Conservation (phyloP, 2,329 filamentous ascomycete species). For the Hyphodiscus sp. region DNA sequence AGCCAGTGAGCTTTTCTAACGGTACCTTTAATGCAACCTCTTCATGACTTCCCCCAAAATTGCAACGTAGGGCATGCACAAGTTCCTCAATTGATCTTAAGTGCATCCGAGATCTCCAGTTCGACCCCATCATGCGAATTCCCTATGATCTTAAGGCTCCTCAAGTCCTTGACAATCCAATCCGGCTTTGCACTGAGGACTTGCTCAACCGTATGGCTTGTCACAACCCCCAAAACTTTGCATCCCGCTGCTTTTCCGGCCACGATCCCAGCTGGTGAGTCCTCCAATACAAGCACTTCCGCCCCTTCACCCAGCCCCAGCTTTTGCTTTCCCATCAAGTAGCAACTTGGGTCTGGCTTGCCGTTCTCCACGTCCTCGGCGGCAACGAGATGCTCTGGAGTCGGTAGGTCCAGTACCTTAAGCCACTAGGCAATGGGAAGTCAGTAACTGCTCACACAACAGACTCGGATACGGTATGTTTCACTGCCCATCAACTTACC, state of each 20-base stretch:
- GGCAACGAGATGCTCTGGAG: constrained; percentile 61
- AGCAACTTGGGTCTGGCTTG: constrained; percentile 73
- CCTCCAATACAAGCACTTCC: constrained; percentile 58
- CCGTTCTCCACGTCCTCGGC: constrained; percentile 70
- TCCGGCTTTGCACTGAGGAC: constrained; percentile 58
- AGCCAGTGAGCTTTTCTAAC: not conserved
- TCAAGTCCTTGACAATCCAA: constrained; percentile 62
- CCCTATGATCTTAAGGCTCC: constrained; percentile 49
- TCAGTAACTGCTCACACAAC: too few species aligned
- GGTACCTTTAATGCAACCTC: not conserved
- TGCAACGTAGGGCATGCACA: not conserved
- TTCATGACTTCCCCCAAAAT: not conserved
- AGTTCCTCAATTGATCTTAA: constrained; percentile 1
- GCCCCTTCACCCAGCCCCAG: constrained; percentile 39
- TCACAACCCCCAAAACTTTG: constrained; percentile 59
- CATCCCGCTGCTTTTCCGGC: constrained; percentile 67
- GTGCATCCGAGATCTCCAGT: constrained; percentile 26
- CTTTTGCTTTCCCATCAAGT: constrained; percentile 58
- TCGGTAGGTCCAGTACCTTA: constrained; percentile 55
- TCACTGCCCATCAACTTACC: too few species aligned
- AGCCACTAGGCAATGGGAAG: constrained; percentile 46
- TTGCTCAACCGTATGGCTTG: constrained; percentile 56
- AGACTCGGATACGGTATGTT: too few species aligned
- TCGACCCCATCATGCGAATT: constrained; percentile 33
- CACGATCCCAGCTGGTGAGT: constrained; percentile 61